Percentiles rank a stretch among this genome's conserved stretches.
These are phyloP conservation scores for Ramichloridium luteum DNA, from an alignment of 2,329 filamentous ascomycete genomes.

Conservation along the genomic window DNA sequence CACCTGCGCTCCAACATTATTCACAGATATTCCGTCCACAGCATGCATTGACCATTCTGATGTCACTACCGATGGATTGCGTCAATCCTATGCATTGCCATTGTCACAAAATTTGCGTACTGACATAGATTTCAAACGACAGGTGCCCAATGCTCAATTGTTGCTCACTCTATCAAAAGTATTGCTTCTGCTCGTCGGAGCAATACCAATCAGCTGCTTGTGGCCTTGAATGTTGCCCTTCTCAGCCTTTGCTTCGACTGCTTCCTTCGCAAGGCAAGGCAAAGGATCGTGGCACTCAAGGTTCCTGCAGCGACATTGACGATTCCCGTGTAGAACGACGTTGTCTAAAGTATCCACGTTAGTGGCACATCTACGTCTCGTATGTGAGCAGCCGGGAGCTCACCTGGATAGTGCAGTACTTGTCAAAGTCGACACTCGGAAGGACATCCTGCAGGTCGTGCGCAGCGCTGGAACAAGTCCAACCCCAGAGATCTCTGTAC, in stretches of 20 bases:
- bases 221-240: too few relatives aligned
- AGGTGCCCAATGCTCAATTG: too few relatives aligned
- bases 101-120: too few relatives aligned
- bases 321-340: conserved; percentile 26
- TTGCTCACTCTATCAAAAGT: too few relatives aligned
- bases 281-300: conserved; percentile 22
- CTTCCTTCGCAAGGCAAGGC: conserved; percentile 16
- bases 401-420: conserved; percentile 28
- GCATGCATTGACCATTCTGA: too few relatives aligned
- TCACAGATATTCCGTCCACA: too few relatives aligned
- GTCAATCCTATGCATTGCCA: too few relatives aligned
- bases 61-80: too few relatives aligned
- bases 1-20: too few relatives aligned
- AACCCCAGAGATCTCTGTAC: conserved; percentile 31
- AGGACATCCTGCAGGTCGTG: conserved; percentile 28
- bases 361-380: conserved; percentile 3
- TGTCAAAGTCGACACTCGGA: conserved; percentile 25
- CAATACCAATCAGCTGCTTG: too few relatives aligned
- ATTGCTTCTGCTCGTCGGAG: too few relatives aligned
- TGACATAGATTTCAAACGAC: too few relatives aligned
- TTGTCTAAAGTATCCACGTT: conserved; percentile 13
- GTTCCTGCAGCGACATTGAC: conserved; percentile 23
- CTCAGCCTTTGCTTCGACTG: conserved; percentile 24
- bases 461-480: conserved; percentile 27
- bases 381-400: conserved; percentile 2